These are phyloP conservation scores for Hemileia vastatrix DNA, from an alignment of 1,284 basidiomycete genomes.

Conservation along the genomic window DNA sequence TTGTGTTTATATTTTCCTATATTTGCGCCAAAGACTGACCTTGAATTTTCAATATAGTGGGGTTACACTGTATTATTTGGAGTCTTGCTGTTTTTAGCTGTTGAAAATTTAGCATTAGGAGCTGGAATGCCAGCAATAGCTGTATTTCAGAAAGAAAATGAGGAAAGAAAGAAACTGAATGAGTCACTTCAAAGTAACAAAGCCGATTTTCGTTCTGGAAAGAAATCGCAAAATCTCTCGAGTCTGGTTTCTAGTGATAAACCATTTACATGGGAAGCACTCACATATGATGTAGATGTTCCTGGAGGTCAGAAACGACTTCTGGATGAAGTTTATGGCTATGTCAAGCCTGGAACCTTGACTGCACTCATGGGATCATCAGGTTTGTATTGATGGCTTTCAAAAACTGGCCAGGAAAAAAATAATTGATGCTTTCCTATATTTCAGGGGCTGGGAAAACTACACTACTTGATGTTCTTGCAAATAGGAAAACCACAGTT, in stretches of 20 bases:
- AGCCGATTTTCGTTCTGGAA: slow-evolving; percentile 14
- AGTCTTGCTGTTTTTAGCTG: slow-evolving; percentile 7
- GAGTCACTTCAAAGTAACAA: slow-evolving; percentile 54
- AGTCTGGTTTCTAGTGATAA: slow-evolving; percentile 45
- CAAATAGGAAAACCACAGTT: slow-evolving; percentile 46
- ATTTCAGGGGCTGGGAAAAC: slow-evolving; percentile 45
- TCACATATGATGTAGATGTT: slow-evolving; percentile 48
- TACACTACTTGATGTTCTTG: slow-evolving; percentile 52
- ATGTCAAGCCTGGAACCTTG: slow-evolving; percentile 49
- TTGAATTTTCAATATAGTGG: too few relatives aligned
- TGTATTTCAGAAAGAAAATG: slow-evolving; percentile 54
- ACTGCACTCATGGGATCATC: slow-evolving; percentile 49
- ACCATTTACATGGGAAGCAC: slow-evolving; percentile 48
- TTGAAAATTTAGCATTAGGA: slow-evolving; percentile 6
- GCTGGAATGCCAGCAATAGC: slow-evolving; percentile 4
- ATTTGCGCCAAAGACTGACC: not conserved
- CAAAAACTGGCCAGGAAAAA: slow-evolving; percentile 51
- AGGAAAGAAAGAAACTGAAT: slow-evolving; percentile 60
- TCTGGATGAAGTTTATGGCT: slow-evolving; percentile 50
- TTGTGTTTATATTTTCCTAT: not conserved
- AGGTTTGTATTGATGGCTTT: slow-evolving; percentile 42
- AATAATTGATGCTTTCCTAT: slow-evolving; percentile 25
- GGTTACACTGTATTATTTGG: slow-evolving; percentile 5
- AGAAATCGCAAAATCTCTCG: not conserved
- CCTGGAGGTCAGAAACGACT: slow-evolving; percentile 45